Conservation (phyloP, 768 basidiomycete genomes). For the Tricholoma bakamatsutake region DNA sequence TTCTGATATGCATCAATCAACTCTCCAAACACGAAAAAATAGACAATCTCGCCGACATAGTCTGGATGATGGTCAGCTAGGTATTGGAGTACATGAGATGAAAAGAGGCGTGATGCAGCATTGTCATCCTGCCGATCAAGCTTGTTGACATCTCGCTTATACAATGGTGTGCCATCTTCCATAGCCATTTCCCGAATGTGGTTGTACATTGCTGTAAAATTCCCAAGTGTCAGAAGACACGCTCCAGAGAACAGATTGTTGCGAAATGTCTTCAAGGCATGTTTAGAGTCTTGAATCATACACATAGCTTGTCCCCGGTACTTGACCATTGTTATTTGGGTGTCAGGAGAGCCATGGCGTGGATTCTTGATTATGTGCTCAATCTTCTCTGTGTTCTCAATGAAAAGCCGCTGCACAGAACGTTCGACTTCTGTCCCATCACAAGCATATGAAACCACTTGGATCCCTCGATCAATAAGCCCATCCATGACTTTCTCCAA, state of each 20-base stretch:
- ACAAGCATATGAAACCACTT: conserved; percentile 17
- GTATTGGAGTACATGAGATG: conserved; percentile 23
- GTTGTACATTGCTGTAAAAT: too few relatives aligned
- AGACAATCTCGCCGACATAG: conserved; percentile 22
- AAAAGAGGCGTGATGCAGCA: conserved; percentile 35
- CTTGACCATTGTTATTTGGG: conserved; percentile 5
- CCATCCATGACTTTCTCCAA: conserved; percentile 17
- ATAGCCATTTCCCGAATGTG: too few relatives aligned
- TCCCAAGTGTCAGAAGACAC: conserved; percentile 7
- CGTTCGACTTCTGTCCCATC: conserved; percentile 23
- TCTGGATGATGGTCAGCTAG: conserved; percentile 20
- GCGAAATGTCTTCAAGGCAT: conserved; percentile 23
- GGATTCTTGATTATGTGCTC: conserved; percentile 1
- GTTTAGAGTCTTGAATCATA: conserved; percentile 27
- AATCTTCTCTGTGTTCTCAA: neutral
- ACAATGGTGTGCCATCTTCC: too few relatives aligned
- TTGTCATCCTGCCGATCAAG: conserved; percentile 40
- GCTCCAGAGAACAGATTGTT: conserved; percentile 28
- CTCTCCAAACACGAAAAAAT: conserved; percentile 19
- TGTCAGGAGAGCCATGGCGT: neutral
- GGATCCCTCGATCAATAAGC: conserved; percentile 17
- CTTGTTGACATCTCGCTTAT: conserved; percentile 14
- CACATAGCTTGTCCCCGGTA: conserved; percentile 10
- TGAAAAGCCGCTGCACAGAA: conserved; percentile 16
- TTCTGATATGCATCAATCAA: conserved; percentile 7